Conservation (phyloP, 192 early-diverging fungal species). For the Phlyctochytrium bullatum region DNA sequence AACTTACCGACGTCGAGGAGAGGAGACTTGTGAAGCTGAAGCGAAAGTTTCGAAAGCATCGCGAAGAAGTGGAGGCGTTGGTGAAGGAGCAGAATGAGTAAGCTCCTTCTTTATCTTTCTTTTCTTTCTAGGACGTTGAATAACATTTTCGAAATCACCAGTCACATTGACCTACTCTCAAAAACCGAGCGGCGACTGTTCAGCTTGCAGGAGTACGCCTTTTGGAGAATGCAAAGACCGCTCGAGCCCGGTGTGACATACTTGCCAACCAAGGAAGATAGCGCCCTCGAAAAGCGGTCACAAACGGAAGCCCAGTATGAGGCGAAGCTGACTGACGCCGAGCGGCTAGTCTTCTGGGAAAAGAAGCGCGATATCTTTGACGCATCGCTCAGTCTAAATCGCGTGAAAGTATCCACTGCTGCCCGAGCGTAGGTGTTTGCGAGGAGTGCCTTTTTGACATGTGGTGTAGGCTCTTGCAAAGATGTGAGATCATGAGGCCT, state of each 20-base stretch:
- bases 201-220: slow-evolving; percentile 35
- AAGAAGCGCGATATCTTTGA: slow-evolving; percentile 26
- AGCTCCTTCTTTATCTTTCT: too few relatives aligned
- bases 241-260: not conserved
- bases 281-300: not conserved
- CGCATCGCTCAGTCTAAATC: slow-evolving; percentile 27
- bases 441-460: slow-evolving; percentile 4
- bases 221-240: slow-evolving; percentile 38
- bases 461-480: slow-evolving; percentile 16
- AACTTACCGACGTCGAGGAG: slow-evolving; percentile 35
- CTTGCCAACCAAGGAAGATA: not conserved
- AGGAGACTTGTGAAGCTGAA: slow-evolving; percentile 27
- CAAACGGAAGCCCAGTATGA: slow-evolving; percentile 3
- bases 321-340: slow-evolving; percentile 19
- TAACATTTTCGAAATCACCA: slow-evolving; percentile 6
- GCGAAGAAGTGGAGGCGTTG: slow-evolving; percentile 28
- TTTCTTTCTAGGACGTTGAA: not conserved
- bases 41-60: slow-evolving; percentile 22
- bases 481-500: slow-evolving; percentile 24
- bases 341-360: slow-evolving; percentile 29
- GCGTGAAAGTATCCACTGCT: slow-evolving; percentile 30
- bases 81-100: slow-evolving; percentile 31
- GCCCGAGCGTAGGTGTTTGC: slow-evolving; percentile 28
- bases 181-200: slow-evolving; percentile 34
- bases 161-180: slow-evolving; percentile 16